These are phyloP conservation scores for Leccinum griseonigrum DNA, from an alignment of 1,284 basidiomycete genomes.

Conservation along the genomic window DNA sequence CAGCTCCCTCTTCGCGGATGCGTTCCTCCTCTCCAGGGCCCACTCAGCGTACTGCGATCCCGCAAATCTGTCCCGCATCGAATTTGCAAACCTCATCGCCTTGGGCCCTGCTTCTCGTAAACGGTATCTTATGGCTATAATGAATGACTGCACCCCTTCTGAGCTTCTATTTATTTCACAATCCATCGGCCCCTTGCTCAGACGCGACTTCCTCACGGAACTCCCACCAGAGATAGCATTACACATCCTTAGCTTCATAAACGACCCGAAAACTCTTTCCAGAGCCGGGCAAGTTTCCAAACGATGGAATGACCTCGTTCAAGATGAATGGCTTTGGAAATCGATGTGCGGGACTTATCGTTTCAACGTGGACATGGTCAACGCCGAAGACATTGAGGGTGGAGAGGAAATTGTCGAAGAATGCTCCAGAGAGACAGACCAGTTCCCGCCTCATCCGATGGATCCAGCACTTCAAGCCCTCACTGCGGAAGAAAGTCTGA, in stretches of 20 bases:
- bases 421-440: slow-evolving; percentile 32
- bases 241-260: slow-evolving; percentile 79
- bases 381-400: slow-evolving; percentile 10
- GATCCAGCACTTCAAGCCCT: slow-evolving; percentile 41
- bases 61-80: slow-evolving; percentile 32
- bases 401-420: slow-evolving; percentile 17
- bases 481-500: slow-evolving; percentile 33
- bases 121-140: slow-evolving; percentile 60
- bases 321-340: slow-evolving; percentile 86
- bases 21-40: slow-evolving; percentile 16
- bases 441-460: slow-evolving; percentile 35
- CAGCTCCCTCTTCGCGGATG: slow-evolving; percentile 19
- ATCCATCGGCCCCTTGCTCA: slow-evolving; percentile 76
- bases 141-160: slow-evolving; percentile 64
- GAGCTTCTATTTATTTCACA: slow-evolving; percentile 82
- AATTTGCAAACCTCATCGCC: slow-evolving; percentile 37
- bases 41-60: slow-evolving; percentile 25
- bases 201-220: slow-evolving; percentile 82
- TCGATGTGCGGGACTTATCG: slow-evolving; percentile 67
- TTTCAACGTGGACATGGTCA: slow-evolving; percentile 37
- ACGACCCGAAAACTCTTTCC: slow-evolving; percentile 77
- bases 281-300: slow-evolving; percentile 73
- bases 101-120: slow-evolving; percentile 47
- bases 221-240: slow-evolving; percentile 85
- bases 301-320: slow-evolving; percentile 76